Percentiles rank a stretch among this genome's conserved stretches.
Conservation (phyloP, 805 yeast species). For the Saccharomyces jurei region DNA sequence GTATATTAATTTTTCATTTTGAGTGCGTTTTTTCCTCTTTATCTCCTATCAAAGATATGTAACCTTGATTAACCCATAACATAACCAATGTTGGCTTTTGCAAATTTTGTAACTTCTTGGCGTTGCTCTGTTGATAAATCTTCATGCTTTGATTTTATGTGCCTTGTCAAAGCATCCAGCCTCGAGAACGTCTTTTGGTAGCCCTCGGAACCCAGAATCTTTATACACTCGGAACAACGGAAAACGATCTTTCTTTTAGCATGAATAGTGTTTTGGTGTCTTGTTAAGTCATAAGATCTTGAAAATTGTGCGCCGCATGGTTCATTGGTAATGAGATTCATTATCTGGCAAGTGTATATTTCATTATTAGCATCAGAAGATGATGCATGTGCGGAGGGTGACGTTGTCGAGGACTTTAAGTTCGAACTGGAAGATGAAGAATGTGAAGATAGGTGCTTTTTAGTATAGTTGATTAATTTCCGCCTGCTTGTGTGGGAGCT, state of each 20-base stretch:
- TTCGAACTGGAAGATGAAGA: not conserved
- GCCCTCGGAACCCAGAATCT: conserved; percentile 34
- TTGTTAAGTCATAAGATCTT: conserved; percentile 85
- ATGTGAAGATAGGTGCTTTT: not conserved
- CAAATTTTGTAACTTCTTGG: conserved; percentile 61
- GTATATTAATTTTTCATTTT: not conserved
- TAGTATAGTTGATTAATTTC: not conserved
- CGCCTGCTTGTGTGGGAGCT: not conserved
- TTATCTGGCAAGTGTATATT: conserved; percentile 16
- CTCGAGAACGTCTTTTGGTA: conserved; percentile 79
- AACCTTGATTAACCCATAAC: conserved; percentile 11
- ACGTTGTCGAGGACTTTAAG: not conserved
- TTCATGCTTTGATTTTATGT: conserved; percentile 84
- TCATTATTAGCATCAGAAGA: conserved; percentile 2
- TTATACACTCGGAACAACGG: conserved; percentile 75
- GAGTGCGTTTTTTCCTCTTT: not conserved
- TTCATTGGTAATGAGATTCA: conserved; percentile 22
- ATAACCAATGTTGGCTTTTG: conserved; percentile 71
- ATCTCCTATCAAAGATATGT: not conserved
- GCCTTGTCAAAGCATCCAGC: conserved; percentile 90
- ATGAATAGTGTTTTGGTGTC: conserved; percentile 96
- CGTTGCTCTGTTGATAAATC: conserved; percentile 44
- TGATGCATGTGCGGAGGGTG: not conserved
- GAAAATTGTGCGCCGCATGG: conserved; percentile 50
- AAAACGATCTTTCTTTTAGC: conserved; percentile 78